phyloP scores from a whole-genome alignment of 257 asterid species.

The Perilla frutescens region DNA sequence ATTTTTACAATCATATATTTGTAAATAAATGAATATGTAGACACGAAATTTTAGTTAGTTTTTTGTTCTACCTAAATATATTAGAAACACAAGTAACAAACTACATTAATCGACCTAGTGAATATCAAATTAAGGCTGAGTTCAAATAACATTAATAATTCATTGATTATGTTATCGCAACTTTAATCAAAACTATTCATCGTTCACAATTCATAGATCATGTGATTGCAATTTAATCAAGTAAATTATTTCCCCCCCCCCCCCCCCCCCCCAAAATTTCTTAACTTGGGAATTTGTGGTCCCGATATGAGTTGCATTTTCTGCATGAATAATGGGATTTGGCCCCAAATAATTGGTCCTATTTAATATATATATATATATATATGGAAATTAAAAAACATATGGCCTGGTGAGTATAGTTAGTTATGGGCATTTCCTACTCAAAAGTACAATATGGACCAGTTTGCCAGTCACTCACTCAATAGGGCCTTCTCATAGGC shows the following conservation, averaged over 20 bases:
- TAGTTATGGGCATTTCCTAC: conserved; percentile 34
- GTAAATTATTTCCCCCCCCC: background rate
- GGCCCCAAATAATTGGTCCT: conserved; percentile 37
- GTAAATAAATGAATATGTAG: too few relatives aligned
- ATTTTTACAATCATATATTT: too few relatives aligned
- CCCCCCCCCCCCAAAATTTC: background rate
- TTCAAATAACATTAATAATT: too few relatives aligned
- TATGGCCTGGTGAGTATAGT: background rate
- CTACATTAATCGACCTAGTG: too few relatives aligned
- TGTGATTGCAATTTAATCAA: background rate
- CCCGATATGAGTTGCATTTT: conserved; percentile 34
- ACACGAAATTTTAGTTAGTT: too few relatives aligned
- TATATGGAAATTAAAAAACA: background rate
- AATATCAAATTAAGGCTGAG: too few relatives aligned
- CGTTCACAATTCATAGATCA: background rate
- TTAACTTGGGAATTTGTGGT: conserved; percentile 32
- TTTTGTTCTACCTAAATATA: too few relatives aligned
- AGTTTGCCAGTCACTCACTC: conserved; percentile 27
- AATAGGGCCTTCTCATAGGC: conserved; percentile 19
- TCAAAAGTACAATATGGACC: conserved; percentile 44
- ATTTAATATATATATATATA: conserved; percentile 27
- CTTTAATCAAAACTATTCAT: background rate
- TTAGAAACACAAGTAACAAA: too few relatives aligned
- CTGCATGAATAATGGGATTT: conserved; percentile 25
- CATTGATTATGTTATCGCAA: too few relatives aligned